Base-by-base conservation (phyloP, 2,329 filamentous ascomycete genomes). In the Colletotrichum lentis region DNA sequence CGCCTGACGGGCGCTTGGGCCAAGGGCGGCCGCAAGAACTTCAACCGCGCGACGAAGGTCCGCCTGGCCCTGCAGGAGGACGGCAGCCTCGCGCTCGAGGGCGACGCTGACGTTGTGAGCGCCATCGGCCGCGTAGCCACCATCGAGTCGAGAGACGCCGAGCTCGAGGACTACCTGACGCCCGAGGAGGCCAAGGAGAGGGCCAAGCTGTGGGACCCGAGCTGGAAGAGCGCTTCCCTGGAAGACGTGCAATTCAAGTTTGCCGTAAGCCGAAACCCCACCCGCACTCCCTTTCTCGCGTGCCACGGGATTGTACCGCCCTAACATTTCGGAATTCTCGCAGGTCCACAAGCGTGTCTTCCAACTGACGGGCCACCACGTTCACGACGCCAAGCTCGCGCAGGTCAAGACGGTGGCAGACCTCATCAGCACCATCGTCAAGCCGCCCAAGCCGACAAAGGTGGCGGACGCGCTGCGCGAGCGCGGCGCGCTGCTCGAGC, bases 261-360 rank as follows among this genome's bases (percentile, higher is more conserved):
- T 81, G 88, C 89, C 65, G 92, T 96, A 85, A 71, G 90, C 84
- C 22, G 16, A 69, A 8, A 44, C 11, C 37, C 14, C 49, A 5
- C 8, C 5, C 31, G 2, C 43, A 10, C 12, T 18, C n/a, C 16
- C 16, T 8, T 27, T 55, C 10, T 3, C 20, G 55, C 10, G 49
- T 10, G 16, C 27, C 18, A 8, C 6, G 27, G 31, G 49, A 31
- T 18, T 18, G 64, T 52, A 52, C 31, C 24, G 22, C 5, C 10
- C 46, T n/a, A 16, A 39, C 41, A n/a, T 18, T 8, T 31, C 27
- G 3, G 18, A 31, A 6, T 16, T 20, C 27, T 3, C 41, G 22
- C 72, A 97, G 94, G 85, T 96, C 71, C 82, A 90, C 74, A 97
- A 97, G 81, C 90, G 93, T 67, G 82, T 94, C 69, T 88, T 91